Conservation (phyloP, 352 stramenopile species). For the Thalassiosira delicatula region DNA sequence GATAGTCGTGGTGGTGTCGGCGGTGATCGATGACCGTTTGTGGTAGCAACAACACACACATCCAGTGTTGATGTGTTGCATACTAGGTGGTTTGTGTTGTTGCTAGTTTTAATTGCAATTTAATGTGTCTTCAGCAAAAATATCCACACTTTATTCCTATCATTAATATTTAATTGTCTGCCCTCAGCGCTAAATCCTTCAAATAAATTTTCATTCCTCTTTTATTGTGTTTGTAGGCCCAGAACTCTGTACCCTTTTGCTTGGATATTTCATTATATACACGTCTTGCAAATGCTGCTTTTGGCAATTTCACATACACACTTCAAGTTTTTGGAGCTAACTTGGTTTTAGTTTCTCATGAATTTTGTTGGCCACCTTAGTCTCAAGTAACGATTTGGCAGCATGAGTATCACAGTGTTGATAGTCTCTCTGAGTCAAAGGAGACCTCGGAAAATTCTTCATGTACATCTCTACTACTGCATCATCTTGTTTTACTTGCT, state of each 20-base stretch:
- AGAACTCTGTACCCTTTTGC: slow-evolving; percentile 5
- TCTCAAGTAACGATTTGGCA: slow-evolving; percentile 15
- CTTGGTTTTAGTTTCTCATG: slow-evolving; percentile 3
- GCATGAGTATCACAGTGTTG: slow-evolving; percentile 22
- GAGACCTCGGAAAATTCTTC: slow-evolving; percentile 4
- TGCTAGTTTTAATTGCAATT: too few relatives aligned
- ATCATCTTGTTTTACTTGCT: slow-evolving; percentile 19
- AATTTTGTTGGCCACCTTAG: slow-evolving; percentile 20
- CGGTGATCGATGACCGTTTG: too few relatives aligned
- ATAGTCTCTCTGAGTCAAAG: slow-evolving; percentile 15
- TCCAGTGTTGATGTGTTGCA: too few relatives aligned
- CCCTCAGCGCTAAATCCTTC: neutral
- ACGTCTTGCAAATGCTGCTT: slow-evolving; percentile 1
- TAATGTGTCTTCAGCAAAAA: too few relatives aligned
- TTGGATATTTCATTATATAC: neutral
- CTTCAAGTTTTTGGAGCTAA: neutral
- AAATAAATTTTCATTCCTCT: slow-evolving; percentile 32
- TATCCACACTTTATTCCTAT: too few relatives aligned
- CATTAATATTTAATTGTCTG: neutral
- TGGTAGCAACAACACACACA: too few relatives aligned
- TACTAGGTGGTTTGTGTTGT: too few relatives aligned
- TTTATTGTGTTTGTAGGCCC: slow-evolving; percentile 15
- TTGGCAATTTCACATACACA: slow-evolving; percentile 7
- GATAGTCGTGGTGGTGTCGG: too few relatives aligned
- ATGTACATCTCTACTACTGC: slow-evolving; percentile 10